These are phyloP conservation scores for Coemansia sp. DNA, from an alignment of 192 early-diverging fungal genomes.

Conservation along the genomic window DNA sequence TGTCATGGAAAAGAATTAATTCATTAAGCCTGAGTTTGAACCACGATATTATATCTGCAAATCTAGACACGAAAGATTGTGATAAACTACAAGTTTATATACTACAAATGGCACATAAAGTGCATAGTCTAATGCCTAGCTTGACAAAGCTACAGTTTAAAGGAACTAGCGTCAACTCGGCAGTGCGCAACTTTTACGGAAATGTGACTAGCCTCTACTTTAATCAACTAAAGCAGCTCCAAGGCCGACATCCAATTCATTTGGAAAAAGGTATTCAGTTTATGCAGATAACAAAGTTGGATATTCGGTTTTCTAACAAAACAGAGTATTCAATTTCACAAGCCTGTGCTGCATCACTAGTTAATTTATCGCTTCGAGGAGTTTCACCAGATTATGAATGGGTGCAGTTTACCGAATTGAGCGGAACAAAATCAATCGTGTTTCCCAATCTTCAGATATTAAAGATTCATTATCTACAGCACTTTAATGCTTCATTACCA, in stretches of 20 bases:
- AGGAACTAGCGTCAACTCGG: neutral
- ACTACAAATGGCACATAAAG: neutral
- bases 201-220: neutral
- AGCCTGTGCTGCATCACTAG: slow-evolving; percentile 1
- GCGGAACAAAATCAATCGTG: neutral
- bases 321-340: neutral
- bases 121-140: neutral
- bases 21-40: slow-evolving; percentile 2
- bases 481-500: neutral
- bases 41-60: neutral
- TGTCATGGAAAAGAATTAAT: neutral
- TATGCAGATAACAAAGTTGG: neutral
- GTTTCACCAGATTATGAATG: neutral
- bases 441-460: neutral
- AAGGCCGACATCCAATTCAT: neutral
- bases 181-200: neutral
- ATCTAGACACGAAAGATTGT: neutral
- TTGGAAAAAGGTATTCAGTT: neutral
- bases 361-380: slow-evolving; percentile 5
- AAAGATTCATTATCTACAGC: neutral
- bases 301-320: neutral
- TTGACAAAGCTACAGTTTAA: neutral
- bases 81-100: too few species aligned
- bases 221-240: neutral
- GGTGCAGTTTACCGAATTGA: neutral